Evolutionary conservation across 495 filamentous ascomycete genomes (phyloP), one percentile per base, ranked within the genome.

Genomic region (Annulohypoxylon maeteangense): DNA sequence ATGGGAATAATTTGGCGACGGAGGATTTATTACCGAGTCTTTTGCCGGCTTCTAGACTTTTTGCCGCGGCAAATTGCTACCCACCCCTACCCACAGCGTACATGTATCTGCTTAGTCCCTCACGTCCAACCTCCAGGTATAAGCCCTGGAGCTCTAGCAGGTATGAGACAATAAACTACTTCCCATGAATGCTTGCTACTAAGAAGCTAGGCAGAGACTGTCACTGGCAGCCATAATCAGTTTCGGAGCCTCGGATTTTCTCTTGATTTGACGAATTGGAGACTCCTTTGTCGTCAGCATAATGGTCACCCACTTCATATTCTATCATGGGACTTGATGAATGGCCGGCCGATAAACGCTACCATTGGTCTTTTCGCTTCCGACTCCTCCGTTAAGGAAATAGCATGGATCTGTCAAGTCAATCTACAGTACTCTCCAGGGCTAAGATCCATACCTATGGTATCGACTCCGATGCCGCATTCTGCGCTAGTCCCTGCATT

Each of bases 21-120:
- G 50, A 25, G 8, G 31, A 45, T 45, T 64, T 69, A 63, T 70
- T 65, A 65, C 67, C 67, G 67, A 70, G 27, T 34, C 23, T 70
- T 70, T 70, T 65, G 22, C 67, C 67, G 67, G 54, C 60, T 45
- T 51, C 29, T 55, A n/a, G 23, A 38, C 18, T 62, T 63, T 64
- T 44, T 69, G 60, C 67, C 67, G 67, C 60, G 67, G 67, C 14
- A 70, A 60, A 65, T 47, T 31, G 5, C 40, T 12, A 40, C 51
- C 51, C 38, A 63, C 8, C 51, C 23, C 64, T 54, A 18, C 65
- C 36, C n/a, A n/a, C n/a, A n/a, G n/a, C n/a, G n/a, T 62, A 68
- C 65, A 25, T 55, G 29, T 47, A 51, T 31, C 32, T 14, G 18
- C 59, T 23, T 34, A 34, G 16, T n/a, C 40, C 27, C 22, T 55